Percentiles rank a stretch among this genome's conserved stretches.
Conservation (phyloP, 75 land plant genomes). For the Selaginella moellendorffii region DNA sequence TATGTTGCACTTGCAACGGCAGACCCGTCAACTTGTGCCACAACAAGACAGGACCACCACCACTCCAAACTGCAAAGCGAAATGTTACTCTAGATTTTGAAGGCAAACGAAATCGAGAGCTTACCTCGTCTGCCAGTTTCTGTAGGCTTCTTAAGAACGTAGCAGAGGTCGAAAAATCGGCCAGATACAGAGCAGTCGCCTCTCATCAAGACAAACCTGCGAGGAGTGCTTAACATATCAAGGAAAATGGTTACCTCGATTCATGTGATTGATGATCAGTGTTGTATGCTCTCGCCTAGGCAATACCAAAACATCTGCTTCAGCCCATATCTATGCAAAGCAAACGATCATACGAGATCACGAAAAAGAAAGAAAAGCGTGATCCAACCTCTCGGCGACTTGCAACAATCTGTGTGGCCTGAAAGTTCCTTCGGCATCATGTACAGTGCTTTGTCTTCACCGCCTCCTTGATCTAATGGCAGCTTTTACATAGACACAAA, state of each 20-base stretch:
- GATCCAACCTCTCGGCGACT: slow-evolving; percentile 75
- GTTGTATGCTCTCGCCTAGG: slow-evolving; percentile 94
- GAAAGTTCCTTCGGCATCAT: slow-evolving; percentile 97
- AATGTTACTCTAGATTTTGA: neutral
- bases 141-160: slow-evolving; percentile 84
- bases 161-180: slow-evolving; percentile 85
- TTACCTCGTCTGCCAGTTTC: slow-evolving; percentile 89
- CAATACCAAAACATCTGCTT: slow-evolving; percentile 82
- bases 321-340: slow-evolving; percentile 67
- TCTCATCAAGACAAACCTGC: slow-evolving; percentile 85
- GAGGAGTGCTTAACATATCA: neutral
- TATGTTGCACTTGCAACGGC: slow-evolving; percentile 88
- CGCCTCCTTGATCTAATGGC: slow-evolving; percentile 89
- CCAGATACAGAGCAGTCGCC: slow-evolving; percentile 87
- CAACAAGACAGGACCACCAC: slow-evolving; percentile 91
- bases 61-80: slow-evolving; percentile 70
- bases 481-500: slow-evolving; percentile 57
- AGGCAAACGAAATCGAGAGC: no score
- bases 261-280: slow-evolving; percentile 92
- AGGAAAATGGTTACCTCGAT: slow-evolving; percentile 32
- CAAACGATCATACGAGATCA: neutral
- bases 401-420: slow-evolving; percentile 75
- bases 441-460: slow-evolving; percentile 87
- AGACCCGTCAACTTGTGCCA: slow-evolving; percentile 96
- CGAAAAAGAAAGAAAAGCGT: no score